phyloP scores from a whole-genome alignment of 495 filamentous ascomycete genomes.

The Chaetomium fimeti region DNA sequence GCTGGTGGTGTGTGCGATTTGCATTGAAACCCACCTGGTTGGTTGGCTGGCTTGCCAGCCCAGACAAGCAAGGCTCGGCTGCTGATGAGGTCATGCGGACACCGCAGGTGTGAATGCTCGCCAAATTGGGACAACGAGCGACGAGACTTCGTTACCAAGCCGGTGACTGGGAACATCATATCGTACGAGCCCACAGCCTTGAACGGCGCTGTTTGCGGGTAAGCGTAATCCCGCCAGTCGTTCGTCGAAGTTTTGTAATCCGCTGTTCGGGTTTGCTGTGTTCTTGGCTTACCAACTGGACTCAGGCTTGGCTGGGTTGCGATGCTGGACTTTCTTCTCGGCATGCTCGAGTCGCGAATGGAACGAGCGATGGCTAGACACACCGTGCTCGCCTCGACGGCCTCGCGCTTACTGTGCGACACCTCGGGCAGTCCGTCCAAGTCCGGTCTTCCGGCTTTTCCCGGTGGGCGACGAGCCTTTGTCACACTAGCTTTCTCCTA shows the following conservation, averaged over 20 bases:
- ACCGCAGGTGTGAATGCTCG: background rate
- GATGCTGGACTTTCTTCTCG: background rate
- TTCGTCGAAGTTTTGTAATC: background rate
- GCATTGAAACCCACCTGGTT: background rate
- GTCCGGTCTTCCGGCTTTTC: too few relatives aligned
- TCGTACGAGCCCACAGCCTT: too few relatives aligned
- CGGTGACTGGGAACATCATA: too few relatives aligned
- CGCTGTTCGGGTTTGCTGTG: background rate
- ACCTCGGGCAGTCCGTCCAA: too few relatives aligned
- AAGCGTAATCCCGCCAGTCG: too few relatives aligned
- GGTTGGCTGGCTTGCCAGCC: too few relatives aligned
- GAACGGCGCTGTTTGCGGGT: too few relatives aligned
- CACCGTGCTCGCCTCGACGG: background rate
- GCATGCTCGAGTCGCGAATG: background rate
- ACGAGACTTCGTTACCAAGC: background rate
- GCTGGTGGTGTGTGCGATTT: too few relatives aligned
- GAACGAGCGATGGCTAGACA: background rate
- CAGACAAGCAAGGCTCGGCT: background rate
- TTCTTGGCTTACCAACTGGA: slow-evolving; percentile 5
- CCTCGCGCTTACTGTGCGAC: background rate
- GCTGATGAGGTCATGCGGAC: slow-evolving; percentile 17
- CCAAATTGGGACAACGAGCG: background rate
- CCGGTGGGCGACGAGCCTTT: background rate
- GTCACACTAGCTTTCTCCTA: background rate
- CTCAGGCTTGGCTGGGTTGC: background rate